Evolutionary conservation across 805 yeast genomes (phyloP), one percentile per base, ranked within the genome.

Genomic region (Saccharomyces mikatae): DNA sequence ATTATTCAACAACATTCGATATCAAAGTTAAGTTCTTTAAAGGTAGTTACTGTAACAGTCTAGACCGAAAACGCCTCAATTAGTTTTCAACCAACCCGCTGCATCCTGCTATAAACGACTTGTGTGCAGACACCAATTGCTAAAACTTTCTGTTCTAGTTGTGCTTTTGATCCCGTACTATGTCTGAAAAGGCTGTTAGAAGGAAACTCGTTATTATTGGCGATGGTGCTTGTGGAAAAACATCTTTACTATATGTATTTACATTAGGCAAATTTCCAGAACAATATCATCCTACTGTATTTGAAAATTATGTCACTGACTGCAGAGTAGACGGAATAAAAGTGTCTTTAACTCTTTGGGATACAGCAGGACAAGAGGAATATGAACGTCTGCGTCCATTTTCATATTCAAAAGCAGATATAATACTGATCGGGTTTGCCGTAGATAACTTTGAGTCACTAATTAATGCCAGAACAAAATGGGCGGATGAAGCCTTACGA

Each of bases 321-420:
- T 90, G 97, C 70, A 76, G 96, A 55, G 95, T 91, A 21, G 97
- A 90, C 65, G 97, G 97, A 3, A 90, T 89, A 61, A 86, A 94
- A 14, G 96, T 90, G 3, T 86, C 89, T 58, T 71, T 90, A 54
- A 91, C 96, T 1, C 72, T 90, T 27, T 90, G 97, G 97, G 97
- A 90, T 68, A 90, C 97, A 1, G 97, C 97, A 3, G 97, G 97
- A 2, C 97, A 90, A 71, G 97, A 90, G 73, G 97, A 90, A 71
- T 90, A 90, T 67, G 97, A 90, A 61, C 74, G 97, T 56, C 74
- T 91, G 55, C 80, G 97, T 57, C 97, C 97, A 0, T 74, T 91
- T 59, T 86, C 96, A 24, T 91, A 91, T 65, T 81, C 91, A 10
- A 86, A 88, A 62, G 95, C 97, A 1, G 87, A 91, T 69, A 87